Conservation (phyloP, 805 yeast genomes). For the Wickerhamiella hasegawae region DNA sequence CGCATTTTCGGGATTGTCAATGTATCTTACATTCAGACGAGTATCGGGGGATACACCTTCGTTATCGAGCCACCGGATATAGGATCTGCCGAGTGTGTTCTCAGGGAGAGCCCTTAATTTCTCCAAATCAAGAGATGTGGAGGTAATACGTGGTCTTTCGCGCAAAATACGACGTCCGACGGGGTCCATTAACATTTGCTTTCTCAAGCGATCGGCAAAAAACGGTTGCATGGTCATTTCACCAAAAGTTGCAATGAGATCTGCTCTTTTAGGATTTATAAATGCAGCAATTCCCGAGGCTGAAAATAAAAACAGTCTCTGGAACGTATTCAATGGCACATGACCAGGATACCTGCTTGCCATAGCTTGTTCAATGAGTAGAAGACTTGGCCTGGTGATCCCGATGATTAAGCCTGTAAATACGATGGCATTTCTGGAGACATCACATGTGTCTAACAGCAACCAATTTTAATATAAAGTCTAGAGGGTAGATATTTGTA, state of each 20-base stretch:
- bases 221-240: constrained; percentile 73
- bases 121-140: constrained; percentile 49
- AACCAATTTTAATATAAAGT: no score
- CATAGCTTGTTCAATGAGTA: background rate
- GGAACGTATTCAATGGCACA: constrained; percentile 52
- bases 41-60: constrained; percentile 94
- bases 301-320: constrained; percentile 44
- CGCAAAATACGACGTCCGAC: constrained; percentile 62
- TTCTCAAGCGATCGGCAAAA: constrained; percentile 45
- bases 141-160: constrained; percentile 73
- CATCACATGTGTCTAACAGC: no score
- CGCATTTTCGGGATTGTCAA: constrained; percentile 80
- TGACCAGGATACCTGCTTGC: constrained; percentile 46
- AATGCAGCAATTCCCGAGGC: constrained; percentile 68
- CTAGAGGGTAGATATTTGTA: no score
- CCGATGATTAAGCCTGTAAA: no score
- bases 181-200: constrained; percentile 58
- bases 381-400: no score
- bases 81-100: constrained; percentile 65
- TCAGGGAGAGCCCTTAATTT: constrained; percentile 42
- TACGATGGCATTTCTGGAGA: no score
- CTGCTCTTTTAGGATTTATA: constrained; percentile 25
- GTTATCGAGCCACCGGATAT: constrained; percentile 61
- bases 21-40: constrained; percentile 70
- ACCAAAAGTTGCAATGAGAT: constrained; percentile 36